Base-by-base conservation (phyloP, 2,329 filamentous ascomycete genomes). In the Colletotrichum lupini region DNA sequence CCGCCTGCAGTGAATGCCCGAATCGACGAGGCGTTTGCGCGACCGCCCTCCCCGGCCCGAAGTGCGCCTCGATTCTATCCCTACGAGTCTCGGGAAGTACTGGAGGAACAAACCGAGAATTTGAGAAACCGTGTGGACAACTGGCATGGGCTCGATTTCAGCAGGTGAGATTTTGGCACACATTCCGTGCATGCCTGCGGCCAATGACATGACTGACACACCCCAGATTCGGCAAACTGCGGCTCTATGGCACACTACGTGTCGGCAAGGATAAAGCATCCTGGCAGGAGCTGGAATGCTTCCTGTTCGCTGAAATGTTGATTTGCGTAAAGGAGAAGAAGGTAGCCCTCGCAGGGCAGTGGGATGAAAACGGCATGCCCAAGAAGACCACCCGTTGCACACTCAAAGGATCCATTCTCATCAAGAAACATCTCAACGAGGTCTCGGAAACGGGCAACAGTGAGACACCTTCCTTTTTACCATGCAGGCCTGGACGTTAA, bases 301-400 rank as follows among this genome's bases (percentile, higher is more conserved):
- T 95, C 81, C 89, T 99, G 35, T 99, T 99, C 80, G 94, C 93
- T 5, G 97, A 99, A 85, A 99, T 99, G 97, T 93, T 99, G 78
- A 99, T 99, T 76, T 99, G 97, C 80, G 95, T 99, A 74, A 99
- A 98, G 84, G 97, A 98, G 84, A 98, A 98, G 89, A 98, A 95
- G 85, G 83, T 87, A 9, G 81, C 86, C 77, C 87, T 73, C 7
- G 79, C 88, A 52, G 88, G 90, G 64, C 90, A 94, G 76, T 95
- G 94, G 89, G 92, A 91, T 63, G 90, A 90, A 66, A 85, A 85
- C 22, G 85, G 86, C 5, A 80, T 86, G 1, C 88, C 88, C 26
- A 88, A 89, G 68, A 95, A 93, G 81, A 86, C 89, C 11, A 91
- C 91, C 3, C 91, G 94, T 75, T 98, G 93, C 86, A 97, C 95